These are phyloP conservation scores for Aspergillus brunneoviolaceus DNA, from an alignment of 2,329 filamentous ascomycete genomes.

Conservation along the genomic window DNA sequence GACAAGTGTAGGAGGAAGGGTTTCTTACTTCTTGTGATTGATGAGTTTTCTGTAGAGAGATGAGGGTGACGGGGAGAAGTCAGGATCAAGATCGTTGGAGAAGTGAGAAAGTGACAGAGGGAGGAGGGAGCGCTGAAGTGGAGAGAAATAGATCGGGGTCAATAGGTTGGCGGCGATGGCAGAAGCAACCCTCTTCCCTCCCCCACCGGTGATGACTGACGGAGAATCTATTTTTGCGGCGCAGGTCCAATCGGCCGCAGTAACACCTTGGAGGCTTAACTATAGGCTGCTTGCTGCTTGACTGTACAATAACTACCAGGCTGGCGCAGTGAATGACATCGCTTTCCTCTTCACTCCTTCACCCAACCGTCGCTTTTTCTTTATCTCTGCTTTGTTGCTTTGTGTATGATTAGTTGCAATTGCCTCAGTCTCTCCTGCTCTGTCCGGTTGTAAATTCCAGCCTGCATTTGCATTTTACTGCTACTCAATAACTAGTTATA, in stretches of 20 bases:
- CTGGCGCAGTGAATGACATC: constrained; percentile 2
- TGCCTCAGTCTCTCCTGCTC: not conserved
- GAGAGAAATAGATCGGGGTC: constrained; percentile 16
- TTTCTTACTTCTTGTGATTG: not conserved
- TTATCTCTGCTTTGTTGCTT: not conserved
- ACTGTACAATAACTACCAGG: not conserved
- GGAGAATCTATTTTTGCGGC: constrained; percentile 43
- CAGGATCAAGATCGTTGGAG: not conserved
- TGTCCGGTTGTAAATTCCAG: not conserved
- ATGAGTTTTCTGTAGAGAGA: not conserved
- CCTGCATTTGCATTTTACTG: not conserved
- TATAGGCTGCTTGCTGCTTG: constrained; percentile 2
- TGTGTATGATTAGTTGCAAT: not conserved
- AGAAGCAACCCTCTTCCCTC: constrained; percentile 32
- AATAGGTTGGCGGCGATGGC: constrained; percentile 13
- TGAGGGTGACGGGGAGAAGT: not conserved
- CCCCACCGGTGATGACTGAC: constrained; percentile 31
- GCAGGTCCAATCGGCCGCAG: constrained; percentile 15
- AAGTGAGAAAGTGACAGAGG: constrained; percentile 7
- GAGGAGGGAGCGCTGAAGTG: constrained; percentile 15
- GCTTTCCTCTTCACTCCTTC: not conserved
- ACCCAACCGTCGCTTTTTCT: not conserved
- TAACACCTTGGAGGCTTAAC: not conserved
- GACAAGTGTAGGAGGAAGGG: not conserved
- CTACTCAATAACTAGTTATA: not conserved